Conservation (phyloP, 306 rosid species). For the Acacia crassicarpa region DNA sequence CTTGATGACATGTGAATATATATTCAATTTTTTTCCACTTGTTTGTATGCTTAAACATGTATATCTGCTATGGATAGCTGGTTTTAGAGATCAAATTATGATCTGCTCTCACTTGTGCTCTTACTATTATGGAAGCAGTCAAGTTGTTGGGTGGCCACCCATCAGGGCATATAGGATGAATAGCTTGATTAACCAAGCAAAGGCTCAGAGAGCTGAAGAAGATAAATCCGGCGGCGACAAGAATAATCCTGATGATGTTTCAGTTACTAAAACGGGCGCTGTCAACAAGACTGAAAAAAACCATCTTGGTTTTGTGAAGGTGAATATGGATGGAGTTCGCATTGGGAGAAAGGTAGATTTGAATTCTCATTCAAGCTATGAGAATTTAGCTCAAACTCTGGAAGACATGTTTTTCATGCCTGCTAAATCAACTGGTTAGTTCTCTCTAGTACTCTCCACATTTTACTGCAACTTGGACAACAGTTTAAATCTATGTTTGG, state of each 20-base stretch:
- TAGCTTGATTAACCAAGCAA: constrained; percentile 65
- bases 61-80: neutral
- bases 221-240: constrained; percentile 35
- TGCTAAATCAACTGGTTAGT: constrained; percentile 40
- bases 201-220: constrained; percentile 50
- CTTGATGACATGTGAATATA: too few relatives aligned
- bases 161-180: constrained; percentile 63
- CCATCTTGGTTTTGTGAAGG: constrained; percentile 62
- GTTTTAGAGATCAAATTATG: neutral
- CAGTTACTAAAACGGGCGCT: constrained; percentile 32
- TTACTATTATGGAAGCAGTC: constrained; percentile 46
- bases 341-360: constrained; percentile 71
- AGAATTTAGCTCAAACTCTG: constrained; percentile 56
- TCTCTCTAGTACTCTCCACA: neutral
- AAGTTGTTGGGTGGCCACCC: constrained; percentile 84
- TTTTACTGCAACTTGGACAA: neutral
- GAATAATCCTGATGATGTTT: constrained; percentile 40
- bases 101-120: neutral
- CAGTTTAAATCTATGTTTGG: neutral
- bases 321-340: constrained; percentile 62
- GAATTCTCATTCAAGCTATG: constrained; percentile 69
- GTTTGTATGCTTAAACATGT: neutral
- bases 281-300: constrained; percentile 41
- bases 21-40: neutral
- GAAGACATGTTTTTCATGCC: constrained; percentile 66